phyloP scores from a whole-genome alignment of 2,329 filamentous ascomycete species.

The Trichoderma sp. region DNA sequence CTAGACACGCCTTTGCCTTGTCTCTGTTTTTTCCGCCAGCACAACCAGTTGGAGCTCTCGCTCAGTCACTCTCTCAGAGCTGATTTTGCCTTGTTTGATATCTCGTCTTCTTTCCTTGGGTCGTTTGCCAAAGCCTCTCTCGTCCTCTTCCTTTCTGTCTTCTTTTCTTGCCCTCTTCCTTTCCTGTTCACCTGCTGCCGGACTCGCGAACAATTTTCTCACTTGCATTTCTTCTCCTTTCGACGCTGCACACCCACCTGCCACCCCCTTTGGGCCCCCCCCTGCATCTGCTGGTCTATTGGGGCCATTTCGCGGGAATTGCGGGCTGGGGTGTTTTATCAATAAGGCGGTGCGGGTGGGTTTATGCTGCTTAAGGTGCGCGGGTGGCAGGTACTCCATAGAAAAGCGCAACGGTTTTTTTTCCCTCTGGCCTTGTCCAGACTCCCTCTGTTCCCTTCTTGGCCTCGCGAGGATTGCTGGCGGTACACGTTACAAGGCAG shows the following conservation, averaged over 20 bases:
- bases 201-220: slow-evolving; percentile 21
- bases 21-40: neutral
- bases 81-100: neutral
- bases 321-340: slow-evolving; percentile 28
- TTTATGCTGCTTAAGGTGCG: slow-evolving; percentile 10
- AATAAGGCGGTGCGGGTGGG: slow-evolving; percentile 24
- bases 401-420: slow-evolving; percentile 12
- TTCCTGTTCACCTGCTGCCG: slow-evolving; percentile 3
- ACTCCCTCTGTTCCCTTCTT: slow-evolving; percentile 6
- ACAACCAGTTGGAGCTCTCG: neutral
- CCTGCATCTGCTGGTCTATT: slow-evolving; percentile 25
- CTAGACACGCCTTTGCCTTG: neutral
- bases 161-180: neutral
- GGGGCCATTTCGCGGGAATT: slow-evolving; percentile 28
- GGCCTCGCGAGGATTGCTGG: neutral
- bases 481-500: slow-evolving; percentile 2
- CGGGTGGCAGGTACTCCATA: slow-evolving; percentile 14
- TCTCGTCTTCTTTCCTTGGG: neutral
- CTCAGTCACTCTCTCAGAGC: neutral
- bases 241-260: slow-evolving; percentile 18
- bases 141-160: neutral
- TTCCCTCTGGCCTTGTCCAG: neutral
- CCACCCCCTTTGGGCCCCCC: slow-evolving; percentile 11
- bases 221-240: slow-evolving; percentile 22
- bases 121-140: neutral